Conservation (phyloP, 2,329 filamentous ascomycete species). For the Monosporascus sp. region DNA sequence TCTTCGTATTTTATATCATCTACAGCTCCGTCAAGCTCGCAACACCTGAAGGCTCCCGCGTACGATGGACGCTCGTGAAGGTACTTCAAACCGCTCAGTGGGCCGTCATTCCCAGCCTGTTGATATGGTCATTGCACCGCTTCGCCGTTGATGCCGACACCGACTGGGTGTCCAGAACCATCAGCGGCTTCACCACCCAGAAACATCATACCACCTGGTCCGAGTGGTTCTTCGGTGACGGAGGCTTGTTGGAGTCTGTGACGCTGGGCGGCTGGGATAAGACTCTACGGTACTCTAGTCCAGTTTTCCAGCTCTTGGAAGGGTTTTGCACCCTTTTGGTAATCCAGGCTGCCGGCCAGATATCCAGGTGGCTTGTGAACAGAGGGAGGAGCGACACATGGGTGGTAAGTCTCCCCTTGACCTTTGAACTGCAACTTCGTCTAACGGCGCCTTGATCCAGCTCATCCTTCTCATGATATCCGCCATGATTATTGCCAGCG, state of each 20-base stretch:
- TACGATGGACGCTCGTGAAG: slow-evolving; percentile 66
- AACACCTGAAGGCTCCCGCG: slow-evolving; percentile 71
- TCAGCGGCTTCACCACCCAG: slow-evolving; percentile 58
- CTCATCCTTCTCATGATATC: slow-evolving; percentile 84
- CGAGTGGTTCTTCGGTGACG: slow-evolving; percentile 84
- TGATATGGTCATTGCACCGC: slow-evolving; percentile 94
- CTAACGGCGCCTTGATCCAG: slow-evolving; percentile 38
- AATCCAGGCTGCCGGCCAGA: slow-evolving; percentile 90
- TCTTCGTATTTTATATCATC: slow-evolving; percentile 86
- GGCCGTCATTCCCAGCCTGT: slow-evolving; percentile 74
- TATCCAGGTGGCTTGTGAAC: slow-evolving; percentile 93
- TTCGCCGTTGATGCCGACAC: slow-evolving; percentile 86
- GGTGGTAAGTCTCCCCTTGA: slow-evolving; percentile 62
- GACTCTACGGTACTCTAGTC: slow-evolving; percentile 81
- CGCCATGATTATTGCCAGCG: slow-evolving; percentile 85
- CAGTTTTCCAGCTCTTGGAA: slow-evolving; percentile 89
- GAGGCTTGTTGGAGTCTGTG: slow-evolving; percentile 72
- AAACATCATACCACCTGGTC: slow-evolving; percentile 60
- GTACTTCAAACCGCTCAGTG: slow-evolving; percentile 74
- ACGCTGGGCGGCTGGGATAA: slow-evolving; percentile 87
- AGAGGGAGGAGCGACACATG: slow-evolving; percentile 88
- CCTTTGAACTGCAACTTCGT: slow-evolving; percentile 25
- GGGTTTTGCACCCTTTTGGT: slow-evolving; percentile 95
- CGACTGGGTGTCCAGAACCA: slow-evolving; percentile 78
- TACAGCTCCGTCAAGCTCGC: slow-evolving; percentile 76